These are phyloP conservation scores for Alternaria brassicicola DNA, from an alignment of 2,329 filamentous ascomycete species.

Conservation along the genomic window DNA sequence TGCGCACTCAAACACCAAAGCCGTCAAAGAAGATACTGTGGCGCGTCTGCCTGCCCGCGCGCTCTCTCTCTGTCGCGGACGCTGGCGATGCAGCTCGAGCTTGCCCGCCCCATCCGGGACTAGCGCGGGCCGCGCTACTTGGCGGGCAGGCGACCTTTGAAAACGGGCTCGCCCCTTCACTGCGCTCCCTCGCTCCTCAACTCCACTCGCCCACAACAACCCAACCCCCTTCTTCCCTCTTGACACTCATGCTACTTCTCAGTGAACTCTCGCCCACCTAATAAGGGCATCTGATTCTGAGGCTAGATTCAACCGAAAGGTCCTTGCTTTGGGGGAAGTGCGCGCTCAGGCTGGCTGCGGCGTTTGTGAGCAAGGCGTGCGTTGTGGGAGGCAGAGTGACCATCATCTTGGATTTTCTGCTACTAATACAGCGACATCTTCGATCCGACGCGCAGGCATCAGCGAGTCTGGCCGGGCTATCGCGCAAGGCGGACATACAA, in stretches of 20 bases:
- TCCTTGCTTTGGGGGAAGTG: conserved; percentile 42
- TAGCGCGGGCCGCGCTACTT: conserved; percentile 30
- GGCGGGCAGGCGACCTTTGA: conserved; percentile 28
- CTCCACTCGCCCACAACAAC: conserved; percentile 28
- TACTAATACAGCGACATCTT: conserved; percentile 44
- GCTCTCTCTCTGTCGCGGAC: conserved; percentile 10
- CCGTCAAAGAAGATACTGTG: conserved; percentile 23
- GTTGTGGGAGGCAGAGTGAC: conserved; percentile 42
- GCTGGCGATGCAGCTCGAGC: conserved; percentile 19
- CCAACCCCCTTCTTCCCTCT: conserved; percentile 38
- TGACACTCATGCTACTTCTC: conserved; percentile 44
- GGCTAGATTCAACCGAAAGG: conserved; percentile 41
- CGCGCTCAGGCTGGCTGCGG: conserved; percentile 41
- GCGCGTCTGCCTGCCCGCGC: conserved; percentile 24
- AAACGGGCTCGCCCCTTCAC: conserved; percentile 30
- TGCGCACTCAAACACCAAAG: conserved; percentile 1
- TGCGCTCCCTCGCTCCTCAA: conserved; percentile 32
- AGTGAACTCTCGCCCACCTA: conserved; percentile 47
- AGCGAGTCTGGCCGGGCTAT: conserved; percentile 26
- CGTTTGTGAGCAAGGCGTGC: conserved; percentile 37
- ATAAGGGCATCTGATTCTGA: conserved; percentile 49
- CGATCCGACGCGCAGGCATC: conserved; percentile 31
- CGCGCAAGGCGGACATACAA: conserved; percentile 29
- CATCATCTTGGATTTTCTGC: conserved; percentile 35
- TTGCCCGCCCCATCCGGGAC: conserved; percentile 20